Evolutionary conservation across 345 rosid species (phyloP), one percentile per base, ranked within the genome.

Genomic region (Populus deltoides): DNA sequence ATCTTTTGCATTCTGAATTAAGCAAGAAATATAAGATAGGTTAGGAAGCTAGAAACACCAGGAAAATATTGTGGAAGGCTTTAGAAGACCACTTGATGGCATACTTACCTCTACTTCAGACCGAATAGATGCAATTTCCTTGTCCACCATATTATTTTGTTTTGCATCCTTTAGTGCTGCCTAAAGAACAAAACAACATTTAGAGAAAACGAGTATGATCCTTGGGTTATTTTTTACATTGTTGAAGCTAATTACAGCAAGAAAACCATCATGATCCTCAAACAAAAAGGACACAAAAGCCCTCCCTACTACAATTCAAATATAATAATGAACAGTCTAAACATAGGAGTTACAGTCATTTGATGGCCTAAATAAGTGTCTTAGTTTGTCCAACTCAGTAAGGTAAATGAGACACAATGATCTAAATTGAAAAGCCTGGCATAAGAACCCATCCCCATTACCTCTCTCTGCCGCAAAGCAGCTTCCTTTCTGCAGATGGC

Each of bases 381-480:
- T 47, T 67, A 18, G 43, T 5, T 22, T 72, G n/a, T 41, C 67
- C 71, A 67, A 71, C 47, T 62, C 67, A 12, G 62, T 31, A 27
- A 77, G 51, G 73, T 41, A 73, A 55, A 78, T 68, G 67, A 63
- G 53, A 17, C 49, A 51, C 51, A 18, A 65, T 81, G 66, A 80
- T 66, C 47, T 69, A 72, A 65, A 75, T 68, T 69, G 38, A 49
- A 22, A 43, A 73, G 57, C 20, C 68, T 29, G 41, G 31, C 62
- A 74, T 49, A 18, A 66, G 51, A 68, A n/a, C 7, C 10, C n/a
- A 43, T 71, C 57, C 45, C 39, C 27, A 53, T 70, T 78, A 82
- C 85, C 81, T 82, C 85, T 79, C 82, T 75, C 75, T 82, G 82
- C 36, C 80, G 85, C 43, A 82, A 18, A 49, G 85, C 82, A 71